These are phyloP conservation scores for Syncephalastrum monosporum DNA, from an alignment of 371 early-diverging fungal species.

Conservation along the genomic window DNA sequence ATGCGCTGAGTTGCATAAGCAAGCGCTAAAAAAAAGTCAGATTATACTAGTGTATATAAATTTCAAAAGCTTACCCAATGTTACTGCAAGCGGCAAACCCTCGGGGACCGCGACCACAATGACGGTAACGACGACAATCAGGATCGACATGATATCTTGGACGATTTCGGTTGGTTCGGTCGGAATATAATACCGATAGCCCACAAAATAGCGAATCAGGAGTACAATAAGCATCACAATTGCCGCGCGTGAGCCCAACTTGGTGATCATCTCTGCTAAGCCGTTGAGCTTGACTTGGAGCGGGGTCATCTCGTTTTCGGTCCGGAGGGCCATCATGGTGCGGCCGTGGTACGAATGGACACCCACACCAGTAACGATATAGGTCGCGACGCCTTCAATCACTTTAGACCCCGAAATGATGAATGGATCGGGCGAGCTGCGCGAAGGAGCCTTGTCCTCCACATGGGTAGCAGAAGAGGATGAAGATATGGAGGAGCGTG, in stretches of 20 bases:
- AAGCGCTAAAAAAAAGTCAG: slow-evolving; percentile 50
- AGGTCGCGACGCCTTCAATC: slow-evolving; percentile 73
- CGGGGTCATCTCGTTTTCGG: slow-evolving; percentile 64
- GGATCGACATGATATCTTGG: slow-evolving; percentile 52
- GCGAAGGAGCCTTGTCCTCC: not conserved
- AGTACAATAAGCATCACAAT: slow-evolving; percentile 66
- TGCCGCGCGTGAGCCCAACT: slow-evolving; percentile 66
- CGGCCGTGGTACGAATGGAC: slow-evolving; percentile 73
- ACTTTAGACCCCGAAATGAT: slow-evolving; percentile 76
- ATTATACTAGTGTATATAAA: slow-evolving; percentile 8
- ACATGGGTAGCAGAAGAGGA: no score
- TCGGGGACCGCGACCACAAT: slow-evolving; percentile 85
- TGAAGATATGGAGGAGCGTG: no score
- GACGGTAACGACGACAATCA: slow-evolving; percentile 69
- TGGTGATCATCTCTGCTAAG: slow-evolving; percentile 72
- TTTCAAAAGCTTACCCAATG: slow-evolving; percentile 40
- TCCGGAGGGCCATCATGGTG: slow-evolving; percentile 71
- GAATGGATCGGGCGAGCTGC: slow-evolving; percentile 56
- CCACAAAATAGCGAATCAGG: slow-evolving; percentile 62
- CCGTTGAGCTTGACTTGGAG: slow-evolving; percentile 67
- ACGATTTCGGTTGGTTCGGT: slow-evolving; percentile 34
- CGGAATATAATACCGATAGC: slow-evolving; percentile 16
- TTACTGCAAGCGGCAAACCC: slow-evolving; percentile 80
- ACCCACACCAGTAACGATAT: slow-evolving; percentile 71
- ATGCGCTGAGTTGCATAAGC: slow-evolving; percentile 78